Base-by-base conservation (phyloP, 306 rosid genomes). In the Vachellia collinsii region DNA sequence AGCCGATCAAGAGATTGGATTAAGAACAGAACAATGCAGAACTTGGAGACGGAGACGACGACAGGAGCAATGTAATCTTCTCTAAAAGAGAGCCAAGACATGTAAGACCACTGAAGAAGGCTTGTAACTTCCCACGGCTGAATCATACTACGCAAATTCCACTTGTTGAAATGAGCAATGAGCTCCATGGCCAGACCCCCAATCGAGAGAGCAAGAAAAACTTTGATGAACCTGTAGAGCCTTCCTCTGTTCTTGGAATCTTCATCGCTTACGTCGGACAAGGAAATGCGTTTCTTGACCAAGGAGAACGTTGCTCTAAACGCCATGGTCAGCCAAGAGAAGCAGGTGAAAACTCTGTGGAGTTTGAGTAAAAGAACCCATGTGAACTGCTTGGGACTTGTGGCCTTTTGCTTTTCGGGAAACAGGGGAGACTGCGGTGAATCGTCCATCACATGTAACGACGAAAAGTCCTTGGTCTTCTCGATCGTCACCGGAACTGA, bases 1-100 rank as follows among this genome's bases (percentile, higher is more conserved):
- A 96, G 85, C n/a, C 99, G 94, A 82, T 95, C 98, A 58, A 95
- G 82, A 2, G 99, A 95, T 76, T 95, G 99, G 83, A 95, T 92
- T 90, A 93, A 63, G 88, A 95, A 95, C 13, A 95, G 79, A 3
- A 87, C 90, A 73, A 91, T 82, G 91, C 99, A 96, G 88, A 93
- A 93, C 54, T 86, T 89, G 1, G 99, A 96, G n/a, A 93, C 88
- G 43, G 78, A n/a, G 17, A 86, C 48, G 3, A 94, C 92, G 5
- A 84, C 12, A 54, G 98, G 98, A 53, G 98, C 97, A 67, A 93
- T 81, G 84, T 93, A 93, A 16, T 96, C 93, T 63, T 86, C 92
- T 54, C 98, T 89, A 86, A 96, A 96, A 13, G 92, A 69, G 29
- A 89, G 80, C 99, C 99, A 93, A n/a, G 85, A 86, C 84, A 92